Evolutionary conservation across 805 yeast species (phyloP), one percentile per base, ranked within the genome.

Genomic region (Metschnikowia peoriensis): DNA sequence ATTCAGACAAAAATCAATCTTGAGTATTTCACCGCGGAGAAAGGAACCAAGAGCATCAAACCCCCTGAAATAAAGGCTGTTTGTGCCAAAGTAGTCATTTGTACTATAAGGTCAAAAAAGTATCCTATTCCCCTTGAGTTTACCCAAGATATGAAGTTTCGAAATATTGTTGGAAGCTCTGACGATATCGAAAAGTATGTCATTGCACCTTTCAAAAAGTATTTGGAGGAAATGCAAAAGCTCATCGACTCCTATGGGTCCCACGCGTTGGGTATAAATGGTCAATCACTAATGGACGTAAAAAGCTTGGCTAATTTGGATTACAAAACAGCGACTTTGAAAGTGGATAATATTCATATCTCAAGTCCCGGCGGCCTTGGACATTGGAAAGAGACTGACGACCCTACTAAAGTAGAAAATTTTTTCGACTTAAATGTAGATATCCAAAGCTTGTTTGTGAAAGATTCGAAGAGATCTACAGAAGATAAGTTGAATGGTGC

Each of bases 41-140:
- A 40, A 9, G 56, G 53, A 17, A 35, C 28, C 17, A 52, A 51
- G 28, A 40, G 35, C 32, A 37, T 38, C 17, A 41, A 47, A 14
- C 61, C 61, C 7, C 63, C 63, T 3, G 62, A 58, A 28, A 50
- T 58, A 40, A 52, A 49, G 15, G 52, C 52, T 16, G 34, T 60
- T 16, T 34, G 51, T 14, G 62, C 61, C 6, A 56, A 58, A 38
- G 35, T 60, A 11, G 57, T 53, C 28, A 44, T 50, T 7, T 56
- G 62, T 44, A 58, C 62, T 4, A 54, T 68, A 15, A 59, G 65
- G 41, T 68, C 77, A 1, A 62, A 65, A 12, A 63, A 66, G 45
- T 56, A 59, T 28, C 69, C 74, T 2, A 69, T 53, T 27, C 63
- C 63, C 12, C 46, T 60, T 28, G 61, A 54, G 43, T 46, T 60